Conservation (phyloP, 2,329 filamentous ascomycete species). For the Fusarium temperatum region DNA sequence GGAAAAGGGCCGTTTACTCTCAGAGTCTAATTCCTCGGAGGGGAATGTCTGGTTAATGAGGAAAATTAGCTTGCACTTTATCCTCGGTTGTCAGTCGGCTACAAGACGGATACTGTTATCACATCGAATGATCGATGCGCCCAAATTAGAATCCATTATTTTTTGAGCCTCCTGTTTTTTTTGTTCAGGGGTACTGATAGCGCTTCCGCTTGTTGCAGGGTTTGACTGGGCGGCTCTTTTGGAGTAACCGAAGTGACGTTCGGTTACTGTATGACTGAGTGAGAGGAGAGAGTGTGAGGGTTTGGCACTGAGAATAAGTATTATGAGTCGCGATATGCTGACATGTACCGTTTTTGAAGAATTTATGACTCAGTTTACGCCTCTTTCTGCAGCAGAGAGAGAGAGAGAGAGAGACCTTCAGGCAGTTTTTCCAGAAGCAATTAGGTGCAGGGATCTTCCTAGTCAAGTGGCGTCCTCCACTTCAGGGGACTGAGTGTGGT, state of each 20-base stretch:
- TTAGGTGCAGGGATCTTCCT: neutral
- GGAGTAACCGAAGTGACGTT: neutral
- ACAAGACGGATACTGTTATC: constrained; percentile 15
- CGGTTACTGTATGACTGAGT: neutral
- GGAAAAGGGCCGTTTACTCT: constrained; percentile 13
- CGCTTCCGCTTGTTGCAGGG: constrained; percentile 1
- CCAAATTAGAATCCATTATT: neutral
- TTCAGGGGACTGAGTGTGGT: constrained; percentile 7
- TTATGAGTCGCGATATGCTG: neutral
- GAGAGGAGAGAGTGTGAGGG: neutral
- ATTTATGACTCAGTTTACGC: neutral
- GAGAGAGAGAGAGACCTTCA: neutral
- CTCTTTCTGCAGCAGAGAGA: neutral
- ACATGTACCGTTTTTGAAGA: neutral
- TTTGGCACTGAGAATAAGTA: neutral
- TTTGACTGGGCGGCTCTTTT: constrained; percentile 31
- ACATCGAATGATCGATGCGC: constrained; percentile 11
- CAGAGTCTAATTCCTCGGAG: neutral
- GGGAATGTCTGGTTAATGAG: constrained; percentile 18
- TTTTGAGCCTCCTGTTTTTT: constrained; percentile 11
- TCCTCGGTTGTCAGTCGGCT: constrained; percentile 39
- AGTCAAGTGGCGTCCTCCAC: neutral
- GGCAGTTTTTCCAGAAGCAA: constrained; percentile 19
- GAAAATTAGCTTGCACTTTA: constrained; percentile 26
- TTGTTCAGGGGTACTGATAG: constrained; percentile 19